These are phyloP conservation scores for Syzygium oleosum DNA, from an alignment of 345 rosid species.

Conservation along the genomic window DNA sequence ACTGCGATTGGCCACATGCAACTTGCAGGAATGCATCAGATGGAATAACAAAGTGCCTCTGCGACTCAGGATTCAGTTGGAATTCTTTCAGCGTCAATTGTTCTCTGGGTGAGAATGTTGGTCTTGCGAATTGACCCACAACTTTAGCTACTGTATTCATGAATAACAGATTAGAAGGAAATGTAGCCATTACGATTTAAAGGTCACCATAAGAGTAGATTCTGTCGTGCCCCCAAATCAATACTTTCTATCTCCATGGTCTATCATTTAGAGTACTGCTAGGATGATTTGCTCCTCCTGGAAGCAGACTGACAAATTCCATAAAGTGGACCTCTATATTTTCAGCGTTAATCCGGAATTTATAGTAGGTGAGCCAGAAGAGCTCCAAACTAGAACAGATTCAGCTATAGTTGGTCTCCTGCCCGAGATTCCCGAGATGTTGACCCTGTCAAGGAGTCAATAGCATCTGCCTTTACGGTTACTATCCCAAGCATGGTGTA, in stretches of 20 bases:
- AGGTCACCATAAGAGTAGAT: background rate
- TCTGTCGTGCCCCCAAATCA: background rate
- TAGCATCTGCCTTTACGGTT: background rate
- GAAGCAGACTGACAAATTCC: background rate
- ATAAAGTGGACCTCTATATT: background rate
- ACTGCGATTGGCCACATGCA: conserved; percentile 13
- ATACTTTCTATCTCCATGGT: background rate
- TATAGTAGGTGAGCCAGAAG: background rate
- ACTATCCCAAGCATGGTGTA: background rate
- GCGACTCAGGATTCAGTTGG: background rate
- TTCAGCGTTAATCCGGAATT: background rate
- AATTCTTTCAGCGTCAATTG: background rate
- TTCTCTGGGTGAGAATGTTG: background rate
- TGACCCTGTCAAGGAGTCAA: background rate
- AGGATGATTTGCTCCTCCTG: background rate
- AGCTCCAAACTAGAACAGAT: background rate
- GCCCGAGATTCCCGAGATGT: background rate
- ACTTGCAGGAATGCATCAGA: background rate
- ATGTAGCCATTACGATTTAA: background rate
- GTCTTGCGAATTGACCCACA: background rate
- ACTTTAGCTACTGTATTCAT: background rate
- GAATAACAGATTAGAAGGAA: background rate
- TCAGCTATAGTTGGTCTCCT: background rate
- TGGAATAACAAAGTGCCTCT: background rate
- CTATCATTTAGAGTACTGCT: background rate